Base-by-base conservation (phyloP, 192 early-diverging fungal species). In the Dimargaris verticillata region DNA sequence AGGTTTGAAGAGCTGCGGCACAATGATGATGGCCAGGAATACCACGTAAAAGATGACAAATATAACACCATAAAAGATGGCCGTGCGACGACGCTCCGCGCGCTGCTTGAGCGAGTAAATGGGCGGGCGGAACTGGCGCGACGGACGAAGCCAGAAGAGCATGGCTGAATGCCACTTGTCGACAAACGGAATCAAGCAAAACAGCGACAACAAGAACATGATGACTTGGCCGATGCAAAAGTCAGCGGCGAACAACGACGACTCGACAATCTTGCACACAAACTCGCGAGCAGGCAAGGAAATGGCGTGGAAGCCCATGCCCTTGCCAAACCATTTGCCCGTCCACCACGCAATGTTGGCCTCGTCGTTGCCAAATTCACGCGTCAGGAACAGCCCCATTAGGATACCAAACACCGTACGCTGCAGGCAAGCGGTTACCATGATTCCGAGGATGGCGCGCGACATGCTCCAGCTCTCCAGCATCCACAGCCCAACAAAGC, bases 281-380 rank as follows among this genome's bases (percentile, higher is more conserved):
- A 74, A 88, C 68, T 91, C 89, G 46, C 89, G 84, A 68, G 86
- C 66, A 7, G 85, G 84, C 67, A 85, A 83, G 24, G 80, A 81
- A 44, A 88, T 71, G 28, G 79, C 80, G 74, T 69, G 60, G 70
- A 74, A 63, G 58, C 86, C 83, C 69, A 88, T 73, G 46, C 81
- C 83, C 63, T 80, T 80, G 38, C 84, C 82, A 44, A 85, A 79
- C 85, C 88, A 91, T 60, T 80, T 78, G 20, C 88, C 88, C 9
- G 85, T 87, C 88, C 88, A 91, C 88, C 88, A 91, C 22, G 85
- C 88, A 48, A 83, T 74, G 64, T 91, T 91, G 20, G 84, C 76
- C 71, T 84, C 84, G 67, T 88, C 85, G 67, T 86, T 81, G 62
- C 85, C 85, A 75, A 88, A 83, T 72, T 91, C 88, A 46, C 88